Evolutionary conservation across 805 yeast genomes (phyloP), one percentile per base, ranked within the genome.

Genomic region (Teunomyces pallodes): DNA sequence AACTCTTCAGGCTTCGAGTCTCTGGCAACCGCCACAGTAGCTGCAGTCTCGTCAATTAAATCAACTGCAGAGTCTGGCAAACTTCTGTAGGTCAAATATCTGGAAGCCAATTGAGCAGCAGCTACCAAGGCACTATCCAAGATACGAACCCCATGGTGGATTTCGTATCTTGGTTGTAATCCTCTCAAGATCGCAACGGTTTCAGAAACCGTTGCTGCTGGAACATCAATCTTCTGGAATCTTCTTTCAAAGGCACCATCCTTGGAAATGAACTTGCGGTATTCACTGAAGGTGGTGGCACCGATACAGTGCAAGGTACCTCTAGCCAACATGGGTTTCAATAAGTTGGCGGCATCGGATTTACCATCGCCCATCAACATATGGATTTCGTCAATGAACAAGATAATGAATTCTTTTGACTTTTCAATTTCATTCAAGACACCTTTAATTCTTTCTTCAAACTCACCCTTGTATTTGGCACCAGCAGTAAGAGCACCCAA

Each of bases 341-440:
- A 81, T 61, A 94, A 80, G 69, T 94, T 94, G 36, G 99, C 99
- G 38, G 96, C 96, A 67, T 94, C 99, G 53, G 87, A 83, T 72
- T 91, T 94, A 65, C 99, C 99, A 65, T 94, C 96, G 59, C 99
- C 99, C 99, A 94, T 94, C 57, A 94, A 81, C 97, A 94, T 94
- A 72, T 94, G 99, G 65, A 94, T 94, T 72, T 94, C 99, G 72
- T 94, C 99, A 60, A 94, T 88, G 74, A 94, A 94, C 49, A 94
- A 77, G 54, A 94, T 84, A 55, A 94, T 90, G 81, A 90, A 79
- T 43, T 82, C 86, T 59, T 85, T 84, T 1, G 96, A 84, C 58
- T 90, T 86, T 67, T 90, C 96, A 60, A 94, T 88, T 61, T 94
- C 99, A 64, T 84, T 90, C 64, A 94, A 77, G 28, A 94, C 98